Percentiles rank a stretch among this genome's conserved stretches.
These are phyloP conservation scores for Acanthamoeba comandoni DNA, from an alignment of 208 protist genomes.

Conservation along the genomic window DNA sequence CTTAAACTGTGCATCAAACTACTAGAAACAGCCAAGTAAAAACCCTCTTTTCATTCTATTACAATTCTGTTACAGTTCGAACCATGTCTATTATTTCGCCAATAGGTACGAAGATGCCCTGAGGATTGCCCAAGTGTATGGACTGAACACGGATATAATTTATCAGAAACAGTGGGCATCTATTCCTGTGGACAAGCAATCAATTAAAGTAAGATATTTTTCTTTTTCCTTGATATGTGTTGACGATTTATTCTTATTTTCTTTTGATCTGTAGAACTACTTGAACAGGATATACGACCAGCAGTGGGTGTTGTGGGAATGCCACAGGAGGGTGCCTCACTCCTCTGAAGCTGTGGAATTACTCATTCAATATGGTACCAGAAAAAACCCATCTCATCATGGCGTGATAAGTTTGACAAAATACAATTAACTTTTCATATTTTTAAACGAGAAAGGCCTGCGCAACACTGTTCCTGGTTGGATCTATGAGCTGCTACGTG, in stretches of 20 bases:
- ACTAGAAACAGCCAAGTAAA: background rate
- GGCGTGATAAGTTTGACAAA: too few species aligned
- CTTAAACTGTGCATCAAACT: constrained; percentile 47
- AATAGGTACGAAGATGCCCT: constrained; percentile 64
- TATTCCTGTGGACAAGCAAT: constrained; percentile 15
- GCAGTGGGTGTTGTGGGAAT: constrained; percentile 66
- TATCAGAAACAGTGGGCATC: constrained; percentile 72
- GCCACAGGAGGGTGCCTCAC: constrained; percentile 34
- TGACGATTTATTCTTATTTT: constrained; percentile 15
- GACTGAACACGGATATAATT: constrained; percentile 50
- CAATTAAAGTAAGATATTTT: constrained; percentile 30
- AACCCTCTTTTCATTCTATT: background rate
- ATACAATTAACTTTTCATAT: too few species aligned
- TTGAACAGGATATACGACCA: constrained; percentile 51
- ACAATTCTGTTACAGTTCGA: background rate
- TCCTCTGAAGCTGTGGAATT: constrained; percentile 15
- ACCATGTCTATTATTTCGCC: background rate
- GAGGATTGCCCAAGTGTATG: constrained; percentile 43
- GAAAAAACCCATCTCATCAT: background rate
- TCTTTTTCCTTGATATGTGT: background rate
- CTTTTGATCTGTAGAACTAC: constrained; percentile 20
- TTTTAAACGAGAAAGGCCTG: background rate
- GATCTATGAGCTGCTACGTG: constrained; percentile 10
- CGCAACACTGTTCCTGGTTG: constrained; percentile 15
- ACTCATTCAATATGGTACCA: constrained; percentile 47